Evolutionary conservation across 768 basidiomycete species (phyloP).

Genomic region (Infundibulicybe gibba): DNA sequence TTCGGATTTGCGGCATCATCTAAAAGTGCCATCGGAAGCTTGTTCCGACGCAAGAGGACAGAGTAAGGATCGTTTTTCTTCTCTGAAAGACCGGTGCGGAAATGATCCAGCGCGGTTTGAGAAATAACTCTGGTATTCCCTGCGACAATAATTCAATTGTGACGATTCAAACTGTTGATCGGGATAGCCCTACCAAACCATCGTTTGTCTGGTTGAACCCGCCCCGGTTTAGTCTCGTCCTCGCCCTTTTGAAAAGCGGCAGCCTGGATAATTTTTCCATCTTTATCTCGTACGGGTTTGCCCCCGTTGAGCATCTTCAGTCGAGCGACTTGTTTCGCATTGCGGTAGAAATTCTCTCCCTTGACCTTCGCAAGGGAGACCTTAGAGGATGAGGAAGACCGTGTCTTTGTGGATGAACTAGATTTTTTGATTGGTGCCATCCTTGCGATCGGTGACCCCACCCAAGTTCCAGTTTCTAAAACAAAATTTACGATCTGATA

Average conservation of each 20-base stretch:
- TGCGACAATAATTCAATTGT: constrained; percentile 22
- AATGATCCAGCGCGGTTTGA: constrained; percentile 94
- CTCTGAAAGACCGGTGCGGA: constrained; percentile 79
- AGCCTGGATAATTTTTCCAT: constrained; percentile 90
- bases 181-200: constrained; percentile 83
- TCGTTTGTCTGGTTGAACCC: constrained; percentile 91
- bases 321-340: constrained; percentile 82
- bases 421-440: constrained; percentile 42
- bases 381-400: constrained; percentile 44
- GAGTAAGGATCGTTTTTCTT: constrained; percentile 96
- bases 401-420: constrained; percentile 31
- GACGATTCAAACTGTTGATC: constrained; percentile 1
- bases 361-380: constrained; percentile 67
- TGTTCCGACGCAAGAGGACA: constrained; percentile 89
- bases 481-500: neutral
- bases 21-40: constrained; percentile 93
- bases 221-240: constrained; percentile 82
- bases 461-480: neutral
- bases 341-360: constrained; percentile 97
- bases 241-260: constrained; percentile 97
- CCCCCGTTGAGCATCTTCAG: constrained; percentile 94
- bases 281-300: constrained; percentile 85
- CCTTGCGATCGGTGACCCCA: neutral
- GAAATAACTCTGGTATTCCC: constrained; percentile 99
- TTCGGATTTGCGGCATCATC: constrained; percentile 86